Evolutionary conservation across 768 basidiomycete genomes (phyloP).

Genomic region (Lactarius trivialis): DNA sequence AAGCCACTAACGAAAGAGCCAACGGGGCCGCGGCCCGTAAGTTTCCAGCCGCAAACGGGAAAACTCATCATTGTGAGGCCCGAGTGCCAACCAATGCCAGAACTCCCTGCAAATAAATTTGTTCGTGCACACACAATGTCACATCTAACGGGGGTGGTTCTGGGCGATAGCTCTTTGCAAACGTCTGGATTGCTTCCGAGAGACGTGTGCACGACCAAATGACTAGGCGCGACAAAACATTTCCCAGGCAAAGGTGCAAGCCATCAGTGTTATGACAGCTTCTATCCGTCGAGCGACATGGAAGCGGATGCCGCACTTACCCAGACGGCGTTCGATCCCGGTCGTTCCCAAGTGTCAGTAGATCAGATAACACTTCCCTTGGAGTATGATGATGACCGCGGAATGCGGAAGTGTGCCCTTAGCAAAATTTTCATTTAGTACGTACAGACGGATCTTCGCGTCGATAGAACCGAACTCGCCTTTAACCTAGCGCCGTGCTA

Average conservation of each 20-base stretch:
- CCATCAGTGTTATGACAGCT: background rate
- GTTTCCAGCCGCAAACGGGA: background rate
- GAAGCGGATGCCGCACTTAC: background rate
- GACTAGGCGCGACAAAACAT: background rate
- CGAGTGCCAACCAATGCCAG: background rate
- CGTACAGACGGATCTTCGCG: background rate
- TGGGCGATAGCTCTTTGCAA: background rate
- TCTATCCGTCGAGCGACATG: background rate
- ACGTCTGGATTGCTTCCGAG: background rate
- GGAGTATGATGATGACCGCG: background rate
- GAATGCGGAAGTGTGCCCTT: background rate
- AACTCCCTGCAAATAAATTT: background rate
- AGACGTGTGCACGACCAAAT: background rate
- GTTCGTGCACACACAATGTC: background rate
- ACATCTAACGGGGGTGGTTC: background rate
- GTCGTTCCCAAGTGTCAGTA: background rate
- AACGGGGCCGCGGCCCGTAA: background rate
- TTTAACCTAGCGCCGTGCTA: background rate
- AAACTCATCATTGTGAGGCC: background rate
- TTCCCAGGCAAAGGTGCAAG: background rate
- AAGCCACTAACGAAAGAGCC: background rate
- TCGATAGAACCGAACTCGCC: background rate
- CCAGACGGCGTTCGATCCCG: background rate
- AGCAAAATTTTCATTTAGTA: background rate
- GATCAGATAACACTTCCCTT: background rate